Evolutionary conservation across 2,329 filamentous ascomycete genomes (phyloP), one percentile per base, ranked within the genome.

Genomic region (Ascochyta rabiei): DNA sequence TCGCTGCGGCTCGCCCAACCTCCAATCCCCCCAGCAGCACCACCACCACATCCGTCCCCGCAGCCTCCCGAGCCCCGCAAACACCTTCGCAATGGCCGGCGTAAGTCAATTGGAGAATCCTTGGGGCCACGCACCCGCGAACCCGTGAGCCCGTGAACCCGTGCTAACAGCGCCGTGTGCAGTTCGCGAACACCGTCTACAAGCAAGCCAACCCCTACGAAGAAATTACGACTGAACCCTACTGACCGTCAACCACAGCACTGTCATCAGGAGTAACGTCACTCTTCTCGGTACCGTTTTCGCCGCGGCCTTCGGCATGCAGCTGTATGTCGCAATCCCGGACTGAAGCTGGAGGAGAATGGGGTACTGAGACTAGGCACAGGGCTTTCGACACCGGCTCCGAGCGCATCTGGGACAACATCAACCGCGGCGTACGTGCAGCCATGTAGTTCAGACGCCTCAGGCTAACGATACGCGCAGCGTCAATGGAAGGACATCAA

Each of bases 401-500:
- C 78, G 89, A 96, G 80, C 88, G 83, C 76, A 73, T 97, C 76
- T 99, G 95, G 95, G 91, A 99, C 78, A 84, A 79, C 76, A 79
- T 93, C 76, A 99, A 99, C 87, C 85, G 84, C 72, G 95, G 95
- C 72, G 93, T 97, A 71, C 28, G 71, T 72, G 55, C 6, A 44
- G 4, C 2, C 9, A 18, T 13, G 9, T 15, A 7, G 10, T 31
- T 28, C 5, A 9, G n/a, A 12, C 6, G 28, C 19, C 16, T 33
- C 15, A 13, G 23, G 65, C 70, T 73, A 65, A 73, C 51, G 21
- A 15, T 24, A 23, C 12, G 16, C 55, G 68, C 74, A 98, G 93
- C 91, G 93, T 74, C 93, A 97, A 96, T 98, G 95, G 95, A 97
- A 97, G 86, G 95, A 99, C 78, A 97, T 99, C 82, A 93, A 96